These are phyloP conservation scores for Eucalyptus caleyi DNA, from an alignment of 345 rosid genomes.

Conservation along the genomic window DNA sequence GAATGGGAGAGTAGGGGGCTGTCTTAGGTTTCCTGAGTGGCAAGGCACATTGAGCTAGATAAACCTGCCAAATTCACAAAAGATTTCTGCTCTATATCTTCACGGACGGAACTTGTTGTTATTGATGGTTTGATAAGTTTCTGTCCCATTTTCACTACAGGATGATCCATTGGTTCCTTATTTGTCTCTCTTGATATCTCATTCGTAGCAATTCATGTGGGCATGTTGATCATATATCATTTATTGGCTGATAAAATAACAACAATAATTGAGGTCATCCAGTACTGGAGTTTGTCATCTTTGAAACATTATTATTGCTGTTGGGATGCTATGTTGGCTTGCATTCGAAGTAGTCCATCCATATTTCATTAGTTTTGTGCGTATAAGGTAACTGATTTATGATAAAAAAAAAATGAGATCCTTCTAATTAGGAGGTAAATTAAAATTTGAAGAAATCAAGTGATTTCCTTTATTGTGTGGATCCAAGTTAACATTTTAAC, in stretches of 20 bases:
- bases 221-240: neutral
- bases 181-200: neutral
- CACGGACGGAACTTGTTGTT: neutral
- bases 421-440: no score
- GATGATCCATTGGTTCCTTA: neutral
- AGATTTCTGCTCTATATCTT: neutral
- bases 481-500: no score
- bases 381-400: no score
- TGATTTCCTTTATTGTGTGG: no score
- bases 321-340: no score
- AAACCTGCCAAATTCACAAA: neutral
- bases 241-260: no score
- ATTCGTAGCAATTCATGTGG: neutral
- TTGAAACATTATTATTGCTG: neutral
- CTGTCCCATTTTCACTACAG: neutral
- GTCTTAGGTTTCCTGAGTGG: neutral
- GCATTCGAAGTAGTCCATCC: no score
- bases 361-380: no score
- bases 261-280: no score
- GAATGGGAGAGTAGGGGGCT: neutral
- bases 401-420: no score
- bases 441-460: no score
- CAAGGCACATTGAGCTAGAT: neutral
- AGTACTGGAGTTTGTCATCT: neutral
- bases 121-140: neutral